Conservation (phyloP, 148 eudicot species). For the Rhododendron henanense region DNA sequence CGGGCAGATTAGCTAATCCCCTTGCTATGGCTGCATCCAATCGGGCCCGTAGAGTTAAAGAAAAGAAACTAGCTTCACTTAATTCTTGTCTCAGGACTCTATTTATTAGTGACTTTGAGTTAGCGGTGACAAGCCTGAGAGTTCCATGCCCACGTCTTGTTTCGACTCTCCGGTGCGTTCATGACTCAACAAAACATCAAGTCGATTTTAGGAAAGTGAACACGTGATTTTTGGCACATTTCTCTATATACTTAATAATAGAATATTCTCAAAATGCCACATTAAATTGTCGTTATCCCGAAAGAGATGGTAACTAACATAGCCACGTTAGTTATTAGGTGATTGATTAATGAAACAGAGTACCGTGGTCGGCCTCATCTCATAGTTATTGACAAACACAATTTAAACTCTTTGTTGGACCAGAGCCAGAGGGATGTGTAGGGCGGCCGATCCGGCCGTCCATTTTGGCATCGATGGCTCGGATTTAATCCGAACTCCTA, state of each 20-base stretch:
- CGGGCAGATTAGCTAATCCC: no score
- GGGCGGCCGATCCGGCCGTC: no score
- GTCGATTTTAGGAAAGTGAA: not conserved
- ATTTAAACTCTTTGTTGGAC: not conserved
- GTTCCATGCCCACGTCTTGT: not conserved
- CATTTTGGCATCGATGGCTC: no score
- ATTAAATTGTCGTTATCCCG: not conserved
- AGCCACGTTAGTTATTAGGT: not conserved
- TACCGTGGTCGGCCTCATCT: not conserved
- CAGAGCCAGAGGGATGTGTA: not conserved
- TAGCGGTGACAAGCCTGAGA: no score
- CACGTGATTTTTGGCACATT: not conserved
- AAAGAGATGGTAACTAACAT: not conserved
- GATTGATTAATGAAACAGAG: not conserved
- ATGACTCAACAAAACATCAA: not conserved
- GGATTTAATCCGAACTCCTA: no score
- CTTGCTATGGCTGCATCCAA: no score
- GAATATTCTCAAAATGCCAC: not conserved
- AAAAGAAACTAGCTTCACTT: no score
- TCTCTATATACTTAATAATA: not conserved
- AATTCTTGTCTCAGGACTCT: no score
- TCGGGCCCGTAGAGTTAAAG: no score
- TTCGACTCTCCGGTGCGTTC: not conserved
- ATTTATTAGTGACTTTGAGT: no score
- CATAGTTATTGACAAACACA: not conserved